Base-by-base conservation (phyloP, 306 rosid genomes). In the Sphenostylis stenocarpa region DNA sequence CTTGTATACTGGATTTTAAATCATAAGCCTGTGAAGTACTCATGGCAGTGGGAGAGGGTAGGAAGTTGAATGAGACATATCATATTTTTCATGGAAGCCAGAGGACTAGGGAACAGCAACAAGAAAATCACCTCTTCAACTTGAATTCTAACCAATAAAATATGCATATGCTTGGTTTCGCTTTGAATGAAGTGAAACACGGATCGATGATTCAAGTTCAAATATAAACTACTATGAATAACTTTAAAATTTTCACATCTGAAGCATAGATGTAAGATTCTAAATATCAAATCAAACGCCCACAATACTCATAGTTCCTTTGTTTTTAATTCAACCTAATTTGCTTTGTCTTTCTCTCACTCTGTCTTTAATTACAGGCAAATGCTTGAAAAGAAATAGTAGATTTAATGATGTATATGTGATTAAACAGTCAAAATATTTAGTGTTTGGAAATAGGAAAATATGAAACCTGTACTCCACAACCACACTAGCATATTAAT, bases 21-120 rank as follows among this genome's bases (percentile, higher is more conserved):
- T 36, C 34, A 16, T 39, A 48, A 58, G 83, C 49, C 62, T 74
- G 80, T 29, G 26, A 47, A 76, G 82, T 77, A 61, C 28, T 71
- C 43, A 39, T 19, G 24, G 17, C 38, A 45, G 66, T 63, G 55
- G 69, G 12, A 75, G 69, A 62, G 38, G 52, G 34, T 41, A 71
- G 63, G 21, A 34, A 26, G 49, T 67, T 66, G 75, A 76, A 75
- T 36, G 69, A 70, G 69, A 61, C 28, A 52, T 16, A 3, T 51
- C 73, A 70, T 47, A 53, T 61, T 76, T 81, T 67, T 52, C 62
- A 31, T 20, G 16, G 63, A 66, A 31, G 52, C 79, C 63, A 55
- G 64, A 72, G 75, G 28, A 55, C 41, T 29, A 55, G 39, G 5
- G 36, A 44, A 62, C 63, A 78, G 9, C 24, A 70, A 17, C 33